Evolutionary conservation across 352 stramenopile genomes (phyloP).

Genomic region (Elongisporangium undulatum): DNA sequence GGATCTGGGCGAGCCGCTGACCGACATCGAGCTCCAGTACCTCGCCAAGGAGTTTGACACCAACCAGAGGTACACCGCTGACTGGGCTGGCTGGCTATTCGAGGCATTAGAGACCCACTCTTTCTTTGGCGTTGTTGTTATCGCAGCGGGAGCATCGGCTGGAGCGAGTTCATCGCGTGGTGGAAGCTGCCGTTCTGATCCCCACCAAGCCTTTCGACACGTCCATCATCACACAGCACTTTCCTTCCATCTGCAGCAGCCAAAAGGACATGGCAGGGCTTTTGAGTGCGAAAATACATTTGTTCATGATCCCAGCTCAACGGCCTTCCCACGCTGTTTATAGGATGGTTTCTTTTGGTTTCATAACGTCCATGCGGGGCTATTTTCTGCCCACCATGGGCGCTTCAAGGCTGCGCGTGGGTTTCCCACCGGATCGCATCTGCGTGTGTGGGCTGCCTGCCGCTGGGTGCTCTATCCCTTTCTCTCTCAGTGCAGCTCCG

Average conservation of each 20-base stretch:
- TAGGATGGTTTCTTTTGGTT: conserved; percentile 12
- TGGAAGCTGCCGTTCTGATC: conserved; percentile 68
- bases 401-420: too few species aligned
- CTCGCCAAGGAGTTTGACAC: conserved; percentile 69
- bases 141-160: conserved; percentile 55
- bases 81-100: too few species aligned
- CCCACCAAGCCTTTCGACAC: conserved; percentile 16
- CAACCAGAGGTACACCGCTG: conserved; percentile 58
- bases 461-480: too few species aligned
- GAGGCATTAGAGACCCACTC: neutral
- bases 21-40: conserved; percentile 64
- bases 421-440: too few species aligned
- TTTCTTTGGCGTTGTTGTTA: conserved; percentile 1
- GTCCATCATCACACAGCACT: neutral
- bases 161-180: conserved; percentile 75
- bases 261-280: neutral
- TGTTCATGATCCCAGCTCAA: conserved; percentile 2
- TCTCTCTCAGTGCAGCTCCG: too few species aligned
- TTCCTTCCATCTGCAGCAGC: neutral
- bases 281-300: conserved; percentile 5
- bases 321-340: conserved; percentile 1
- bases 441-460: too few species aligned
- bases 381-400: too few species aligned
- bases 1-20: conserved; percentile 71
- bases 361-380: conserved; percentile 15